phyloP scores from a whole-genome alignment of 2,329 filamentous ascomycete species.

The Fusarium nelsonii region DNA sequence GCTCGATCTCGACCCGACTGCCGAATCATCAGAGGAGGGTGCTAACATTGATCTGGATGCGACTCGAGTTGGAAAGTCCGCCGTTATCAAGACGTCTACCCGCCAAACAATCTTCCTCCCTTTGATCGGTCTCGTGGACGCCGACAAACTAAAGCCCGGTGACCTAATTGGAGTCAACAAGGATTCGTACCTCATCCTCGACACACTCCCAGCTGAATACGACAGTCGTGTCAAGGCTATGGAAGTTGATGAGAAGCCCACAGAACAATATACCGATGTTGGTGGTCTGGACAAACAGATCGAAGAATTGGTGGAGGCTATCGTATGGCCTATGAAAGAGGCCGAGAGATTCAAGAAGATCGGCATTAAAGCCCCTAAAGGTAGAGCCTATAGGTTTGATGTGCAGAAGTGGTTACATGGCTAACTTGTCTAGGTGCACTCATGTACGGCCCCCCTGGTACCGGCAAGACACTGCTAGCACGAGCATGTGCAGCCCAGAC shows the following conservation, averaged over 20 bases:
- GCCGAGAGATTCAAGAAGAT: slow-evolving; percentile 99
- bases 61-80: slow-evolving; percentile 95
- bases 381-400: slow-evolving; percentile 69
- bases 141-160: slow-evolving; percentile 92
- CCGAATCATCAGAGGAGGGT: slow-evolving; percentile 95
- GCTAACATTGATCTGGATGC: slow-evolving; percentile 99
- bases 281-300: slow-evolving; percentile 99
- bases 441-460: slow-evolving; percentile 96
- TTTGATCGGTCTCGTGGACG: slow-evolving; percentile 95
- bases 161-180: slow-evolving; percentile 99
- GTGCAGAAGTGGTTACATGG: slow-evolving; percentile 67
- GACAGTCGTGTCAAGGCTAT: slow-evolving; percentile 99
- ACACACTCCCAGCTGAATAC: slow-evolving; percentile 97
- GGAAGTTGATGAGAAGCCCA: slow-evolving; percentile 99
- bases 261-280: slow-evolving; percentile 98
- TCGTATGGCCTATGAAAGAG: slow-evolving; percentile 99
- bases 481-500: slow-evolving; percentile 97
- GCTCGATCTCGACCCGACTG: slow-evolving; percentile 94
- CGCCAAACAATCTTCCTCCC: slow-evolving; percentile 98
- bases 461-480: slow-evolving; percentile 90
- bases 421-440: slow-evolving; percentile 91
- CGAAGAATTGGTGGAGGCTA: slow-evolving; percentile 96
- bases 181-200: slow-evolving; percentile 96
- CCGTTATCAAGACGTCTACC: slow-evolving; percentile 99
- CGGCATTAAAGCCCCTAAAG: slow-evolving; percentile 98